phyloP scores from a whole-genome alignment of 2,329 filamentous ascomycete genomes.

The Stromatinia cepivora region DNA sequence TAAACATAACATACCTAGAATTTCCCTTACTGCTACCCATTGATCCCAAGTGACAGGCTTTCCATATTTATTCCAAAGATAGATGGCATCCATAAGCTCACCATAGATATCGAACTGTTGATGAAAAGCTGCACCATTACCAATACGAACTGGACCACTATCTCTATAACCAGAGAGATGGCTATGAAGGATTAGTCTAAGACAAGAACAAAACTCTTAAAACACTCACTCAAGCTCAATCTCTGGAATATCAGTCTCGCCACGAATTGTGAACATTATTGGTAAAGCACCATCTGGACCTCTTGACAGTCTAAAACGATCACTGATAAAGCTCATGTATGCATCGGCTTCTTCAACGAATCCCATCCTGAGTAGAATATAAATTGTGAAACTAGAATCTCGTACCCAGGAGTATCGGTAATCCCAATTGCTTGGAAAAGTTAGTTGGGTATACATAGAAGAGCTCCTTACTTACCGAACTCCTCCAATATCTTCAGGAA shows the following conservation, averaged over 20 bases:
- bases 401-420: slow-evolving; percentile 79
- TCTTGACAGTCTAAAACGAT: slow-evolving; percentile 65
- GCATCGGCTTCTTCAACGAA: slow-evolving; percentile 75
- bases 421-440: slow-evolving; percentile 57
- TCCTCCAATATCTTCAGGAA: slow-evolving; percentile 73
- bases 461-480: slow-evolving; percentile 43
- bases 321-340: slow-evolving; percentile 77
- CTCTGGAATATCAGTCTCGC: slow-evolving; percentile 73
- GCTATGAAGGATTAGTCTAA: slow-evolving; percentile 26
- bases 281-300: slow-evolving; percentile 62
- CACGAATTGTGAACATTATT: slow-evolving; percentile 80
- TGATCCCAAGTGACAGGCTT: slow-evolving; percentile 76
- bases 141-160: slow-evolving; percentile 72
- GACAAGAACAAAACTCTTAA: neutral
- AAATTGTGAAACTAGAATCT: slow-evolving; percentile 76
- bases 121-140: slow-evolving; percentile 75
- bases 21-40: slow-evolving; percentile 69
- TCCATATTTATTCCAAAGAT: slow-evolving; percentile 77
- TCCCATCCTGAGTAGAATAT: slow-evolving; percentile 73
- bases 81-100: slow-evolving; percentile 75
- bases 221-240: slow-evolving; percentile 52
- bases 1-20: slow-evolving; percentile 50
- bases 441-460: slow-evolving; percentile 16
- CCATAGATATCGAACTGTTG: slow-evolving; percentile 79
- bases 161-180: slow-evolving; percentile 73